Evolutionary conservation across 164 flowering plant species (phyloP).

Genomic region (Platanus orientalis): DNA sequence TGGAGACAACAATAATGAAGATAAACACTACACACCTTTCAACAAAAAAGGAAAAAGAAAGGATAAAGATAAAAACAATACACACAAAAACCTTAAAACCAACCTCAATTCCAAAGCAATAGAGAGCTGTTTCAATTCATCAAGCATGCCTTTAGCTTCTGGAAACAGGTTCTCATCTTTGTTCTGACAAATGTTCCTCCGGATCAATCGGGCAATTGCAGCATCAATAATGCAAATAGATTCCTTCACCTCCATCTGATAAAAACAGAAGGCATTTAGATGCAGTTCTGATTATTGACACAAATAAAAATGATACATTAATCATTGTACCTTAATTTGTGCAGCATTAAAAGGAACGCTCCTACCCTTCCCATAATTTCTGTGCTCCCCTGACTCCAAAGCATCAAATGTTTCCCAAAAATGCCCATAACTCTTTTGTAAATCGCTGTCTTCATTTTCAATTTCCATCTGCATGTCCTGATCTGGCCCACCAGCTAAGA

Average conservation of each 20-base stretch:
- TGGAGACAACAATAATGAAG: no score
- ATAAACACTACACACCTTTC: no score
- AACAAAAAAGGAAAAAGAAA: no score
- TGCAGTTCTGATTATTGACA: not conserved
- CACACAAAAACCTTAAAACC: constrained; percentile 6
- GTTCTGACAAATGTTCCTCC: not conserved
- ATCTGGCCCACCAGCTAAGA: not conserved
- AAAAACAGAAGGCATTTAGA: not conserved
- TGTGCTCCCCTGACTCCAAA: not conserved
- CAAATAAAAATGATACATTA: not conserved
- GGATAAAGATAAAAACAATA: no score
- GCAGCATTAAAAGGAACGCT: not conserved
- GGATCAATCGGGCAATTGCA: constrained; percentile 2
- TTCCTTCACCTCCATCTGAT: constrained; percentile 21
- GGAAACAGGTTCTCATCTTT: constrained; percentile 3
- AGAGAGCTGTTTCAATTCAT: constrained; percentile 21
- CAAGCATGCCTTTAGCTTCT: constrained; percentile 12
- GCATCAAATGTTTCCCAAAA: constrained; percentile 21
- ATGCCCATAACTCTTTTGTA: not conserved
- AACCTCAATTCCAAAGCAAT: constrained; percentile 18
- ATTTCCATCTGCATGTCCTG: not conserved
- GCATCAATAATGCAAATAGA: constrained; percentile 16
- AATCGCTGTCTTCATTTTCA: constrained; percentile 7
- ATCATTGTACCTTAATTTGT: constrained; percentile 21
- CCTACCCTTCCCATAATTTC: not conserved